Evolutionary conservation across 2,329 filamentous ascomycete species (phyloP).

Genomic region (Neopestalotiopsis clavispora): DNA sequence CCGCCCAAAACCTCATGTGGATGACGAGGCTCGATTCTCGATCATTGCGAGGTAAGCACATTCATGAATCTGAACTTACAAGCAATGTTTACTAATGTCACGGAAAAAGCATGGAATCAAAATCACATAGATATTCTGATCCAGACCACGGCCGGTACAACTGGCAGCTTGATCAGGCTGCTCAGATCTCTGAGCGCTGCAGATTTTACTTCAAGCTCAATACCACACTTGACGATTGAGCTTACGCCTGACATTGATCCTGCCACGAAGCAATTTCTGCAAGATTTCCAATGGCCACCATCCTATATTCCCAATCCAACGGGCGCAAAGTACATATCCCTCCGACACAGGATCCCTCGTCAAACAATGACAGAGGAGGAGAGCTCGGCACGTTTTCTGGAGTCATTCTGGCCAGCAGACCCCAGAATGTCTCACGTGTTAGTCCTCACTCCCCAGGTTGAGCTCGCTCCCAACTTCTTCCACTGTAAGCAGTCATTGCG

Average conservation of each 20-base stretch:
- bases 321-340: slow-evolving; percentile 61
- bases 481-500: slow-evolving; percentile 61
- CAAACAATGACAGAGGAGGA: slow-evolving; percentile 68
- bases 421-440: slow-evolving; percentile 74
- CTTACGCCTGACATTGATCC: slow-evolving; percentile 74
- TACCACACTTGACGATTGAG: slow-evolving; percentile 83
- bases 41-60: slow-evolving; percentile 64
- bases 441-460: slow-evolving; percentile 80
- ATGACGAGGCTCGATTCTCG: slow-evolving; percentile 76
- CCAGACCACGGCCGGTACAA: slow-evolving; percentile 72
- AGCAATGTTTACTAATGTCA: too few relatives aligned
- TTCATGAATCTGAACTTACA: not conserved
- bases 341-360: slow-evolving; percentile 75
- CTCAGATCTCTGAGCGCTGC: slow-evolving; percentile 76
- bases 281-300: slow-evolving; percentile 72
- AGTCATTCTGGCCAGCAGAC: slow-evolving; percentile 83
- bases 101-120: slow-evolving; percentile 71
- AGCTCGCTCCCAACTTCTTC: slow-evolving; percentile 81
- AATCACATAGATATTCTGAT: slow-evolving; percentile 82
- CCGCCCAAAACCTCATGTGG: slow-evolving; percentile 73
- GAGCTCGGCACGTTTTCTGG: slow-evolving; percentile 76
- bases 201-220: slow-evolving; percentile 73
- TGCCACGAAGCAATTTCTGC: slow-evolving; percentile 66
- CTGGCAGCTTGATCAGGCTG: slow-evolving; percentile 77
- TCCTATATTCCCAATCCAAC: slow-evolving; percentile 40